Evolutionary conservation across 164 flowering plant genomes (phyloP).

Genomic region (Tinospora cordifolia): DNA sequence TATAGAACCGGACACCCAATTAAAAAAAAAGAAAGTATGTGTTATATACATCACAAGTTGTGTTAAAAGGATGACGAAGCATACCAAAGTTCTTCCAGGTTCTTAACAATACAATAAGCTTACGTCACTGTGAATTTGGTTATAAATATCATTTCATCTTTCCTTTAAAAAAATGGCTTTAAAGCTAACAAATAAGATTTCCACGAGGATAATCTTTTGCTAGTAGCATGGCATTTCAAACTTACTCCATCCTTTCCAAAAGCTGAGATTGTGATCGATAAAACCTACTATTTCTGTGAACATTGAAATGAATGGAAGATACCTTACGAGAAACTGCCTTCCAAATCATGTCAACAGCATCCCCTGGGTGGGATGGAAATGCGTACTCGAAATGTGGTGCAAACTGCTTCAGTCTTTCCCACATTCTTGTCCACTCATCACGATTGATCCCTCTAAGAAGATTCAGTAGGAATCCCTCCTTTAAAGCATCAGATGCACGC

Average conservation of each 20-base stretch:
- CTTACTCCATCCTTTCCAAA: constrained; percentile 11
- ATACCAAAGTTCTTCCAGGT: constrained; percentile 3
- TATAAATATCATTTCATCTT: constrained; percentile 6
- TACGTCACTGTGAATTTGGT: not conserved
- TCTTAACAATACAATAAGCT: not conserved
- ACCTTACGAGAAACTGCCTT: constrained; percentile 47
- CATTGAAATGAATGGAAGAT: constrained; percentile 22
- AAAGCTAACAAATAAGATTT: not conserved
- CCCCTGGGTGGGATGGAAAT: constrained; percentile 64
- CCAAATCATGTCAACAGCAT: constrained; percentile 94
- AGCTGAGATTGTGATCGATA: constrained; percentile 27
- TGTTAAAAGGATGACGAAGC: not conserved
- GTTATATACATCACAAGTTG: not conserved
- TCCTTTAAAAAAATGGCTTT: not conserved
- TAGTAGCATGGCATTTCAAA: not conserved
- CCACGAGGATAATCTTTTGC: not conserved
- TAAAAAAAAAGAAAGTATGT: not conserved
- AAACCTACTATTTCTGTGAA: constrained; percentile 43
- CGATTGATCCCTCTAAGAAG: constrained; percentile 51
- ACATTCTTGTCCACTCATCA: constrained; percentile 68
- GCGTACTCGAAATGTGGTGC: constrained; percentile 62
- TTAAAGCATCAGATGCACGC: constrained; percentile 57
- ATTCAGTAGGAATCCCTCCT: constrained; percentile 48
- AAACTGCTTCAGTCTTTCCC: constrained; percentile 58
- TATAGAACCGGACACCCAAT: not conserved